Percentiles rank a stretch among this genome's conserved stretches.
Conservation (phyloP, 1,284 basidiomycete species). For the Ustilago shanxiensis region DNA sequence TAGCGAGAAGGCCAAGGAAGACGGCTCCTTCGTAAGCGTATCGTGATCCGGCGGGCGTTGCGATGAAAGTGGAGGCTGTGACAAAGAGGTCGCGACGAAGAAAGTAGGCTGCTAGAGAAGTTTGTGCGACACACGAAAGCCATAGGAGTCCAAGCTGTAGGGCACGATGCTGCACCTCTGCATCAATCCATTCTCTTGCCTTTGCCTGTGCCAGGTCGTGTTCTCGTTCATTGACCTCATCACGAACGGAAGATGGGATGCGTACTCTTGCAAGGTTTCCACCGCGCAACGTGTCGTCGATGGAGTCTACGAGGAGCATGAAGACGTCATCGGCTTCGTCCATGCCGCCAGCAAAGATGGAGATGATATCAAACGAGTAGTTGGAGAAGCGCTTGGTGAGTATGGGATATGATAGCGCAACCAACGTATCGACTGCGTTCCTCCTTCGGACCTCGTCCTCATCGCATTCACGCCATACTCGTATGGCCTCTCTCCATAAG, state of each 20-base stretch:
- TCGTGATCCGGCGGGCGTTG: slow-evolving; percentile 35
- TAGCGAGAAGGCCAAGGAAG: slow-evolving; percentile 61
- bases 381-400: slow-evolving; percentile 62
- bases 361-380: slow-evolving; percentile 64
- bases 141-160: slow-evolving; percentile 60
- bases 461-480: slow-evolving; percentile 52
- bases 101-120: slow-evolving; percentile 64
- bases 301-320: slow-evolving; percentile 55
- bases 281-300: slow-evolving; percentile 57
- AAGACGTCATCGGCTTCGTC: slow-evolving; percentile 67
- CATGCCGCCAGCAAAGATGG: slow-evolving; percentile 65
- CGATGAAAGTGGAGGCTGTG: slow-evolving; percentile 49
- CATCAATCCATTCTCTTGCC: slow-evolving; percentile 44
- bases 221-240: slow-evolving; percentile 29
- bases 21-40: slow-evolving; percentile 59
- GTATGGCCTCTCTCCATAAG: slow-evolving; percentile 62
- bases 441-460: slow-evolving; percentile 57
- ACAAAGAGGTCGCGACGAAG: slow-evolving; percentile 63
- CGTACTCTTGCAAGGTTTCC: slow-evolving; percentile 37
- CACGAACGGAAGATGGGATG: slow-evolving; percentile 35
- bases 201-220: slow-evolving; percentile 26
- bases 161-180: slow-evolving; percentile 49
- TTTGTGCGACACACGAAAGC: slow-evolving; percentile 54
- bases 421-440: slow-evolving; percentile 62
- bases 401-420: slow-evolving; percentile 60